Conservation (phyloP, 225 moss, liverwort and hornwort species). For the Rhytidiadelphus loreus region DNA sequence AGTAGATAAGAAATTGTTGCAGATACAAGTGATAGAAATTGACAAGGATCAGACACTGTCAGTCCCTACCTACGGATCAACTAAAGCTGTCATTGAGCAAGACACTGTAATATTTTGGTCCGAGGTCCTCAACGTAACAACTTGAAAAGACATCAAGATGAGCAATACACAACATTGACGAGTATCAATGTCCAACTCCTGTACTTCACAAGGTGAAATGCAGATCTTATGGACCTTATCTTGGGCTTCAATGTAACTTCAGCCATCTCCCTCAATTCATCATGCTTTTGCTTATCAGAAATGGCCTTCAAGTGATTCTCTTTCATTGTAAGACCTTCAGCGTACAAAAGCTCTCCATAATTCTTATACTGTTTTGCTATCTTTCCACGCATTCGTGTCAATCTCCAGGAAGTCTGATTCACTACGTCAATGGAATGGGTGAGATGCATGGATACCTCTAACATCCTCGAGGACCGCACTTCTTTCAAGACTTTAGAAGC, state of each 20-base stretch:
- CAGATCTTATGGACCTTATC: constrained; percentile 52
- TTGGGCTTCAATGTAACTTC: constrained; percentile 70
- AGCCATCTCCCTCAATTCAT: constrained; percentile 68
- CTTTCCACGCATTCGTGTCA: constrained; percentile 82
- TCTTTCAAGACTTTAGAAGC: not conserved
- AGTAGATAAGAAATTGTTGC: not conserved
- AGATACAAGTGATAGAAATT: not conserved
- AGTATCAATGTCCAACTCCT: not conserved
- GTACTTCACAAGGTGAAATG: not conserved
- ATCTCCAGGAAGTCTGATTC: constrained; percentile 70
- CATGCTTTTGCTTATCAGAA: constrained; percentile 59
- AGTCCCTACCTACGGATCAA: not conserved
- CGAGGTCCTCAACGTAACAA: not conserved
- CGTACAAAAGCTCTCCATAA: constrained; percentile 86
- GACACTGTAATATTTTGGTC: not conserved
- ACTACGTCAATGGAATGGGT: not conserved
- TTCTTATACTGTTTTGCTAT: constrained; percentile 83
- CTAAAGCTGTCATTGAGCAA: not conserved
- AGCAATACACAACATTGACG: not conserved
- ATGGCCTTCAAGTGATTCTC: constrained; percentile 62
- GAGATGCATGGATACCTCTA: not conserved
- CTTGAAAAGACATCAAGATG: not conserved
- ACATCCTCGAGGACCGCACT: not conserved
- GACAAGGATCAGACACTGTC: not conserved
- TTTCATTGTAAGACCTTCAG: constrained; percentile 61